Percentiles rank a stretch among this genome's conserved stretches.
Evolutionary conservation across 208 protist species (phyloP).

Genomic region (Zelonia costaricensis): DNA sequence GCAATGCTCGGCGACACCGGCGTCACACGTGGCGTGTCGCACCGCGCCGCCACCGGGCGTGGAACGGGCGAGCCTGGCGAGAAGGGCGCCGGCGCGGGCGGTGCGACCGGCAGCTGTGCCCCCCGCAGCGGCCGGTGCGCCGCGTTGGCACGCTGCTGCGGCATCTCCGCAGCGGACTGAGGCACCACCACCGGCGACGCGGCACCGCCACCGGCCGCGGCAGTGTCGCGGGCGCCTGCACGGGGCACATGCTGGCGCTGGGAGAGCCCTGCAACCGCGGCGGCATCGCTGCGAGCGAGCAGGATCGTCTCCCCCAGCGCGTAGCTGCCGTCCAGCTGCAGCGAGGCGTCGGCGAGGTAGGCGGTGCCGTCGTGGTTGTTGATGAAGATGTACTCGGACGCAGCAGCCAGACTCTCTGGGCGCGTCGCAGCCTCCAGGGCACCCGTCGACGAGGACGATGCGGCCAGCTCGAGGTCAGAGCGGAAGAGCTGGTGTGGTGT

Average conservation of each 20-base stretch:
- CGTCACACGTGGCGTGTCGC: no score
- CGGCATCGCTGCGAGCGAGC: constrained; percentile 33
- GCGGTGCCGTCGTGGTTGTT: constrained; percentile 64
- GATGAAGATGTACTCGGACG: constrained; percentile 50
- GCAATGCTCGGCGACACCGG: constrained; percentile 24
- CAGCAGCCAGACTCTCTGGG: no score
- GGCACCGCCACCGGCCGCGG: background rate
- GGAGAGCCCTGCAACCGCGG: constrained; percentile 7
- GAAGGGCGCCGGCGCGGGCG: background rate
- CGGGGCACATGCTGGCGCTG: background rate
- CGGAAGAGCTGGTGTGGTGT: constrained; percentile 5
- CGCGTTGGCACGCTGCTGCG: constrained; percentile 4
- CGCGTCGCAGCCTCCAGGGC: background rate
- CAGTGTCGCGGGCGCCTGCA: background rate
- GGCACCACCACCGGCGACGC: constrained; percentile 21
- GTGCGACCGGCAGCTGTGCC: background rate
- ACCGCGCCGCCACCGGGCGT: background rate
- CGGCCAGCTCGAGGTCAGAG: background rate
- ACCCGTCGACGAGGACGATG: background rate
- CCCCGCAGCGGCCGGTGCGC: constrained; percentile 19
- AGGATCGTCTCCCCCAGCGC: constrained; percentile 51
- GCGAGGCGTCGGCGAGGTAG: constrained; percentile 46
- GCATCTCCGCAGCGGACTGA: constrained; percentile 8
- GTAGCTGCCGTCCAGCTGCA: constrained; percentile 48
- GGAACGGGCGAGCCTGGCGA: constrained; percentile 10